Base-by-base conservation (phyloP, 371 early-diverging fungal genomes). In the Blastocladiella emersonii region DNA sequence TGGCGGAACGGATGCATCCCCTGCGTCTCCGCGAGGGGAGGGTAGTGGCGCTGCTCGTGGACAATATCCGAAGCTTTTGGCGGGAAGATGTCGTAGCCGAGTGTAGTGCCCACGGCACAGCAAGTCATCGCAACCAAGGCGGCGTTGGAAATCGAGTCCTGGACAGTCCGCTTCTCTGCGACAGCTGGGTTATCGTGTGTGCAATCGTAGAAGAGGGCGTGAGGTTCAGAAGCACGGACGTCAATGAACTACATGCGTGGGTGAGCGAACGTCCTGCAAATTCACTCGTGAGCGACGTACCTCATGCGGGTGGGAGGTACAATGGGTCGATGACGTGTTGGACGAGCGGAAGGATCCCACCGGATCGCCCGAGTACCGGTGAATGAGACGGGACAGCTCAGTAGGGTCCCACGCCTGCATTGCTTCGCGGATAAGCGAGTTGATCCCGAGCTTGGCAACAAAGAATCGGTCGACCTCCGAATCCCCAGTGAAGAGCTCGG, bases 131-230 rank as follows among this genome's bases (percentile, higher is more conserved):
- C 84, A 2, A 93, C 93, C 3, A 93, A 70, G 10, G 93, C 95
- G 6, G 92, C 88, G 72, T 91, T 93, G 15, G 95, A 82, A 15
- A 98, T 75, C 10, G 95, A 81, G 71, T 96, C 97, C 67, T 83
- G 75, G n/a, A 81, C 86, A 0, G 86, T 83, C 59, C 95, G 78
- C 67, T 90, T 90, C 71, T 96, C 93, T 34, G 86, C 81, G 0
- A 96, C 96, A 0, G 91, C 90, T 72, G 94, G 91, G 71, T 98
- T 98, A 74, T 98, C 98, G 68, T 98, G 98, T 12, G 98, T 96
- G 76, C 93, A 93, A 69, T 98, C 98, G 88, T 95, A 93, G 70
- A 95, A 93, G 19, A 98, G 78, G 0, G 93, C 94, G 66, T 96
- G 94, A 10, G 97, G 94, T 25, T 74, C 69, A 1, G 80, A 6